Conservation (phyloP, 371 early-diverging fungal genomes). For the Blastocladiella emersonii region DNA sequence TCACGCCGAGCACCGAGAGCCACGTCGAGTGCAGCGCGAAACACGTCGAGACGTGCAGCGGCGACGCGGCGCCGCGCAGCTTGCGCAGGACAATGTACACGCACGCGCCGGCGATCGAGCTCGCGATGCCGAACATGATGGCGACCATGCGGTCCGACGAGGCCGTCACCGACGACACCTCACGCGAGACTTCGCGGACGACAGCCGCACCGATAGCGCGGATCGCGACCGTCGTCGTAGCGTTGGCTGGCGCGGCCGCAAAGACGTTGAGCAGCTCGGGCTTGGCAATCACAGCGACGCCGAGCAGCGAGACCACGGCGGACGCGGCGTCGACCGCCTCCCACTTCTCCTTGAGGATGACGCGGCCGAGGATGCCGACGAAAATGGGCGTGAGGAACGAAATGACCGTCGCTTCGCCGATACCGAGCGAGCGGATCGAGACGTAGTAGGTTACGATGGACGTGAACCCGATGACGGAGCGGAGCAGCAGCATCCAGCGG, state of each 20-base stretch:
- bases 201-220: too few species aligned
- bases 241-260: not conserved
- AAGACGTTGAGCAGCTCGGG: not conserved
- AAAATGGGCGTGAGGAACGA: not conserved
- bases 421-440: not conserved
- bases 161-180: too few species aligned
- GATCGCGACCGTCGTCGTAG: too few species aligned
- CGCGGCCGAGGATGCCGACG: not conserved
- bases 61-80: not conserved
- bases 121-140: not conserved
- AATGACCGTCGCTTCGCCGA: slow-evolving; percentile 3
- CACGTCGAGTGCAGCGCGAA: not conserved
- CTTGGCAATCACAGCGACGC: not conserved
- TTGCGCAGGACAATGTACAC: not conserved
- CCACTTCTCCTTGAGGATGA: slow-evolving; percentile 2
- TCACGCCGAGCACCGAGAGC: not conserved
- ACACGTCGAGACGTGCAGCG: not conserved
- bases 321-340: slow-evolving; percentile 1
- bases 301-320: not conserved
- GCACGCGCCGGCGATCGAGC: not conserved
- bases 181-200: too few species aligned
- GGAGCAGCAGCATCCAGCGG: not conserved
- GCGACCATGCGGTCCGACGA: not conserved
- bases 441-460: not conserved
- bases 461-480: not conserved